These are phyloP conservation scores for Leccinum uliginosum DNA, from an alignment of 768 basidiomycete genomes.

Conservation along the genomic window DNA sequence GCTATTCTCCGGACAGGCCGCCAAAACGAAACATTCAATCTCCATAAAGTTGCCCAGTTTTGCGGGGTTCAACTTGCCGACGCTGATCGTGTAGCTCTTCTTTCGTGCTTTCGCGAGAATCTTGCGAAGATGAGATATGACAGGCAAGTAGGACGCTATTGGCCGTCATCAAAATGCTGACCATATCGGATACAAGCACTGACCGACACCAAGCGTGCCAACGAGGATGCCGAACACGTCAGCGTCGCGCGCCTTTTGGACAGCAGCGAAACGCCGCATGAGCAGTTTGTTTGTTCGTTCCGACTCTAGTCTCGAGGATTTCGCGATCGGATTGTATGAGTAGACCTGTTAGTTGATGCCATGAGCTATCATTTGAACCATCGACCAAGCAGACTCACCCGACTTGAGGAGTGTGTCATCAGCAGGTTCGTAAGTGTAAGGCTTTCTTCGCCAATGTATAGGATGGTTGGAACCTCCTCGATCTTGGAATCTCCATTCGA, in stretches of 20 bases:
- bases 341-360: conserved; percentile 50
- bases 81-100: conserved; percentile 92
- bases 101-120: conserved; percentile 65
- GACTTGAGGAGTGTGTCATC: conserved; percentile 68
- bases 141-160: conserved; percentile 77
- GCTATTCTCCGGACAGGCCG: conserved; percentile 93
- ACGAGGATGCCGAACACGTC: conserved; percentile 96
- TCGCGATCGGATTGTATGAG: conserved; percentile 63
- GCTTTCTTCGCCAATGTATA: conserved; percentile 77
- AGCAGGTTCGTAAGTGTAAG: conserved; percentile 80
- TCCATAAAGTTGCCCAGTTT: conserved; percentile 96
- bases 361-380: background rate
- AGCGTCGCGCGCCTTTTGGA: conserved; percentile 86
- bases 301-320: conserved; percentile 53
- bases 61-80: conserved; percentile 91
- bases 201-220: conserved; percentile 87
- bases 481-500: background rate
- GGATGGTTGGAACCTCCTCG: conserved; percentile 24
- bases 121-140: conserved; percentile 76
- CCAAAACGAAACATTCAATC: conserved; percentile 92
- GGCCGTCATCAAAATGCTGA: background rate
- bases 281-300: conserved; percentile 72
- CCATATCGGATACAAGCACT: conserved; percentile 17
- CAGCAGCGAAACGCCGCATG: conserved; percentile 82
- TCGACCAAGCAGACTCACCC: conserved; percentile 38